Evolutionary conservation across 2,329 filamentous ascomycete genomes (phyloP).

Genomic region (Neofusicoccum ribis): DNA sequence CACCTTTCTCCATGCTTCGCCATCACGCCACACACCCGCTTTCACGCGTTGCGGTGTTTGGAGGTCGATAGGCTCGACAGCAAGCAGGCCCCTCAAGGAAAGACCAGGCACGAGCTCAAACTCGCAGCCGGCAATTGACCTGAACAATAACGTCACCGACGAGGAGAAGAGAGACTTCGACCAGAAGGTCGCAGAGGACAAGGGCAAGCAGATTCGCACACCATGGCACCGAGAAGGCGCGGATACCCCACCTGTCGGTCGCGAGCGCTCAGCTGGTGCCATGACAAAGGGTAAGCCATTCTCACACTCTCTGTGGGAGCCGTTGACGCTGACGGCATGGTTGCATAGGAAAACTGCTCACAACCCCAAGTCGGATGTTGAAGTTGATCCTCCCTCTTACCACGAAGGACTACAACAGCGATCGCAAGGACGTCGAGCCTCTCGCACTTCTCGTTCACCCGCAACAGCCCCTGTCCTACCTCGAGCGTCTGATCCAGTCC

Average conservation of each 20-base stretch:
- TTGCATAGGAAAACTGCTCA: conserved; percentile 69
- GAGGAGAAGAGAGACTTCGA: conserved; percentile 50
- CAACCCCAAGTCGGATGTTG: conserved; percentile 75
- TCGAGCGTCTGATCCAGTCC: conserved; percentile 84
- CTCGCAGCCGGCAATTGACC: conserved; percentile 38
- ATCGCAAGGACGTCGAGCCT: conserved; percentile 74
- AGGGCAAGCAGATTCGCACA: conserved; percentile 59
- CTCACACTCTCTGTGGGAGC: neutral
- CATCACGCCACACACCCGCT: neutral
- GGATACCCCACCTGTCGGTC: conserved; percentile 57
- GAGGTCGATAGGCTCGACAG: neutral
- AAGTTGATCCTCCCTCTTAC: conserved; percentile 78
- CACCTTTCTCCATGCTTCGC: neutral
- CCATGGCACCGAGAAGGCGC: conserved; percentile 68
- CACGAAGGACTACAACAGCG: conserved; percentile 58
- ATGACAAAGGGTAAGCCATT: conserved; percentile 62
- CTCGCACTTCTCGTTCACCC: conserved; percentile 84
- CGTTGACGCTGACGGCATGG: conserved; percentile 7
- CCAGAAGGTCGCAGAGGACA: conserved; percentile 46
- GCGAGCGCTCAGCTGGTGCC: conserved; percentile 52
- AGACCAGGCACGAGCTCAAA: conserved; percentile 29
- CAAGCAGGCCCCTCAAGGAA: neutral
- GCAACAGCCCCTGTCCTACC: conserved; percentile 86
- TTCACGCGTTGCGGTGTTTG: neutral
- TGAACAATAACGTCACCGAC: conserved; percentile 46